Evolutionary conservation across 1,284 basidiomycete genomes (phyloP), one percentile per base, ranked within the genome.

Genomic region (Melampsora occidentalis): DNA sequence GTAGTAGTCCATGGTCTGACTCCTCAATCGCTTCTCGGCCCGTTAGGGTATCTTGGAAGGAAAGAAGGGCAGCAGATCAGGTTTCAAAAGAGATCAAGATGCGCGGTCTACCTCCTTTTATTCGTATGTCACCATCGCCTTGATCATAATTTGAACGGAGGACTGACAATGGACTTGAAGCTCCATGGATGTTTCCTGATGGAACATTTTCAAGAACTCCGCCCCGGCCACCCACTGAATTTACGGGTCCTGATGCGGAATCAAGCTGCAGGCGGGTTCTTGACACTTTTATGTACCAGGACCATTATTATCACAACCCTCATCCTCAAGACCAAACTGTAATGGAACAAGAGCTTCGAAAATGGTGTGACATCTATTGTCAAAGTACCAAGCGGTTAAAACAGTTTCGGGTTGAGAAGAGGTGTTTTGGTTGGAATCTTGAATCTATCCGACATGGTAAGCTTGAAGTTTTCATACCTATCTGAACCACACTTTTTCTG

Each of bases 281-380:
- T 28, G 25, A 71, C 46, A 49, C 70, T 16, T 18, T 64, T 14
- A 20, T 71, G 28, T 10, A 49, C 28, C 42, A 28, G 12, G 48
- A 62, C 22, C 64, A 64, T 49, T 71, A 71, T 48, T 33, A 71
- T 22, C 59, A 49, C 28, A 63, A 63, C 25, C 48, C 48, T 18
- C 35, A 25, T 33, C 59, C 25, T 33, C 16, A 51, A 18, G 61
- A 22, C n/a, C 46, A 28, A n/a, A 20, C n/a, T 10, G 33, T 35
- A 33, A 61, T 64, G 28, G 61, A 71, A 65, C 48, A 48, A 25
- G 70, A 71, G 28, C 62, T 71, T 46, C 25, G 70, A 35, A 39
- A 63, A 46, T 71, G 70, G 70, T 71, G 70, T 35, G 70, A 71
- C 39, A 62, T 64, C 5, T 71, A 71, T 33, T 71, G 70, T 65